These are phyloP conservation scores for Alternaria longipes DNA, from an alignment of 2,329 filamentous ascomycete genomes.

Conservation along the genomic window DNA sequence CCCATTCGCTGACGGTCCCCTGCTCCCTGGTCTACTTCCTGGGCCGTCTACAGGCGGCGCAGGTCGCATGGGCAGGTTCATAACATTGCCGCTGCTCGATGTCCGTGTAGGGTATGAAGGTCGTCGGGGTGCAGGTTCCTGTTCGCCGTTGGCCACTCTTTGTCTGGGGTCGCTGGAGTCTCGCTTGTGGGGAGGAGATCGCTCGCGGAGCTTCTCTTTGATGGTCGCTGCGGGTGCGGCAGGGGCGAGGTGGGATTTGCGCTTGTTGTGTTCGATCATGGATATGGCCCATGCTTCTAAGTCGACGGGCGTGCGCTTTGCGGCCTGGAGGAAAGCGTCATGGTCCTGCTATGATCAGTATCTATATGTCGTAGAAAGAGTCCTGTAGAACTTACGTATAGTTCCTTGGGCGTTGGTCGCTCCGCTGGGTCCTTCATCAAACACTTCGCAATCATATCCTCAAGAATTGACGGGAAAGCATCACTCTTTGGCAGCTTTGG, in stretches of 20 bases:
- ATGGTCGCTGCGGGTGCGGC: conserved; percentile 72
- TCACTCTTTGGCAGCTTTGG: conserved; percentile 95
- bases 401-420: conserved; percentile 89
- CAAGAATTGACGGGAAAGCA: conserved; percentile 92
- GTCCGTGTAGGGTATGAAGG: conserved; percentile 56
- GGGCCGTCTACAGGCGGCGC: conserved; percentile 49
- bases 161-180: conserved; percentile 34
- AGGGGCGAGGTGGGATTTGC: conserved; percentile 90
- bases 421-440: conserved; percentile 88
- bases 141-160: conserved; percentile 38
- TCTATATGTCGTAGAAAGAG: background rate
- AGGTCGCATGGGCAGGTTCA: conserved; percentile 59
- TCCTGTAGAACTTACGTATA: conserved; percentile 72
- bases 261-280: conserved; percentile 93
- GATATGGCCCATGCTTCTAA: conserved; percentile 91
- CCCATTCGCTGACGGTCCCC: conserved; percentile 26
- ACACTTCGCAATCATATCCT: conserved; percentile 97
- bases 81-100: conserved; percentile 52
- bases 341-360: conserved; percentile 70
- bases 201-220: conserved; percentile 51
- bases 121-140: conserved; percentile 42
- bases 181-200: conserved; percentile 39
- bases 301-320: conserved; percentile 95
- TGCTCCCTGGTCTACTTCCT: conserved; percentile 34
- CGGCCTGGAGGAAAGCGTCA: conserved; percentile 93